A percentile compares a stretch with the other conserved stretches of the same genome.
phyloP scores from a whole-genome alignment of 495 filamentous ascomycete species.

The Neohortaea acidophila region DNA sequence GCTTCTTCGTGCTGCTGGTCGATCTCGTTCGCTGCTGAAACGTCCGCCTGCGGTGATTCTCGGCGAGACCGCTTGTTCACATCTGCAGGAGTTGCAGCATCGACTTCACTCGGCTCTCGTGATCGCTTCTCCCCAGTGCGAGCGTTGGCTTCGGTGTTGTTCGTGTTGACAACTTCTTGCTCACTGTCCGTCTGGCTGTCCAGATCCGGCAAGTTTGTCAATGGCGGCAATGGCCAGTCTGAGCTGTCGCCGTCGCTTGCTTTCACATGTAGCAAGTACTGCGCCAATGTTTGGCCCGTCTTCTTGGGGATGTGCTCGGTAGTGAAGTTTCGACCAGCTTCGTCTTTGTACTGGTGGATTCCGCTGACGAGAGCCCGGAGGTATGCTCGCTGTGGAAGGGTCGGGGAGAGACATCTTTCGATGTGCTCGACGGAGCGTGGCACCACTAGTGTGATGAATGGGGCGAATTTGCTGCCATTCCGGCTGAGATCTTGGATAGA shows the following conservation, averaged over 20 bases:
- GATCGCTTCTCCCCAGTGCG: neutral
- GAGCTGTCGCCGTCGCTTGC: neutral
- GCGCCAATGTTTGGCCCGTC: conserved; percentile 3
- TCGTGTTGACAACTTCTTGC: neutral
- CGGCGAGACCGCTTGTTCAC: conserved; percentile 4
- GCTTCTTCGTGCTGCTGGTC: conserved; percentile 1
- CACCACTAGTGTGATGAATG: conserved; percentile 39
- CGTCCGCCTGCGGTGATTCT: neutral
- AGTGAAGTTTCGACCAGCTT: conserved; percentile 10
- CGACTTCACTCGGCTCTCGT: neutral
- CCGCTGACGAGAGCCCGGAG: conserved; percentile 18
- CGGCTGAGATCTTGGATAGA: conserved; percentile 11
- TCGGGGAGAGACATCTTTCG: conserved; percentile 33
- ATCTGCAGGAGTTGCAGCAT: neutral
- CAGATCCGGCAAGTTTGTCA: conserved; percentile 5
- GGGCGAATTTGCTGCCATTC: conserved; percentile 30
- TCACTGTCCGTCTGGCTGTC: conserved; percentile 16
- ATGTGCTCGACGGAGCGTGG: conserved; percentile 43
- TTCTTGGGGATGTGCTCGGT: neutral
- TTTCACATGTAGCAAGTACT: conserved; percentile 3
- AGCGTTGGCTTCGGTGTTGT: neutral
- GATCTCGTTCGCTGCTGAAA: conserved; percentile 11
- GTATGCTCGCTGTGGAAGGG: conserved; percentile 16
- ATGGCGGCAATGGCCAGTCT: conserved; percentile 7
- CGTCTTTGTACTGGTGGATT: conserved; percentile 5